A percentile compares a stretch with the other conserved stretches of the same genome.
Conservation (phyloP, 23 red algal genomes). For the Agarophyton chilense region DNA sequence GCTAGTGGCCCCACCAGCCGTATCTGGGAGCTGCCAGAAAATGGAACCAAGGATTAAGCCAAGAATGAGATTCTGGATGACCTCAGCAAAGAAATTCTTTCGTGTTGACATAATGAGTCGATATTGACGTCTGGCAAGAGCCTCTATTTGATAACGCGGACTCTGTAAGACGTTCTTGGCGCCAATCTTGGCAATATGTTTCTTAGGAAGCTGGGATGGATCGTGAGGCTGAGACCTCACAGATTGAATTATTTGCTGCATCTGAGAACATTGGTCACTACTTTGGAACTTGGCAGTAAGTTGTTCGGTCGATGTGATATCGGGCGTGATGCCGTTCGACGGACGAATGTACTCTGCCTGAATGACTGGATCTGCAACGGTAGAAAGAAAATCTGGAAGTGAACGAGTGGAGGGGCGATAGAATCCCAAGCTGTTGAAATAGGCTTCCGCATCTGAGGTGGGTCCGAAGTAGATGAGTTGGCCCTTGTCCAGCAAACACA, state of each 20-base stretch:
- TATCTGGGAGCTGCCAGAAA: conserved; percentile 58
- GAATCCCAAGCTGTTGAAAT: conserved; percentile 82
- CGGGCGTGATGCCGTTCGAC: background rate
- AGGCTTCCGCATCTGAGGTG: conserved; percentile 63
- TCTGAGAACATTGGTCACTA: too few species aligned
- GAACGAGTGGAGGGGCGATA: conserved; percentile 71
- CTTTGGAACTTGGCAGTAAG: too few species aligned
- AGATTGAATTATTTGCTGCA: too few species aligned
- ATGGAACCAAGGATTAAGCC: conserved; percentile 71
- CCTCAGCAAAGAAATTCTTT: conserved; percentile 26
- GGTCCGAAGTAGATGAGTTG: conserved; percentile 89
- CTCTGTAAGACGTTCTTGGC: conserved; percentile 35
- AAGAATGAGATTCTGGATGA: conserved; percentile 63
- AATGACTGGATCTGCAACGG: conserved; percentile 65
- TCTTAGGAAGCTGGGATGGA: too few species aligned
- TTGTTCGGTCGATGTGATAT: too few species aligned
- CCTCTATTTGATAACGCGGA: conserved; percentile 45
- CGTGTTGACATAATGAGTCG: background rate
- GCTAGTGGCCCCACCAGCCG: conserved; percentile 43
- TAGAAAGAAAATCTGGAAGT: conserved; percentile 86
- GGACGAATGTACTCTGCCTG: background rate
- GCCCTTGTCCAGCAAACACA: conserved; percentile 83
- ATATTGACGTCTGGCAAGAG: background rate
- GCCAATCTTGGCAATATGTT: conserved; percentile 6
- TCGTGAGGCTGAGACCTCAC: too few species aligned